These are phyloP conservation scores for Lactarius evosmus DNA, from an alignment of 768 basidiomycete genomes.

Conservation along the genomic window DNA sequence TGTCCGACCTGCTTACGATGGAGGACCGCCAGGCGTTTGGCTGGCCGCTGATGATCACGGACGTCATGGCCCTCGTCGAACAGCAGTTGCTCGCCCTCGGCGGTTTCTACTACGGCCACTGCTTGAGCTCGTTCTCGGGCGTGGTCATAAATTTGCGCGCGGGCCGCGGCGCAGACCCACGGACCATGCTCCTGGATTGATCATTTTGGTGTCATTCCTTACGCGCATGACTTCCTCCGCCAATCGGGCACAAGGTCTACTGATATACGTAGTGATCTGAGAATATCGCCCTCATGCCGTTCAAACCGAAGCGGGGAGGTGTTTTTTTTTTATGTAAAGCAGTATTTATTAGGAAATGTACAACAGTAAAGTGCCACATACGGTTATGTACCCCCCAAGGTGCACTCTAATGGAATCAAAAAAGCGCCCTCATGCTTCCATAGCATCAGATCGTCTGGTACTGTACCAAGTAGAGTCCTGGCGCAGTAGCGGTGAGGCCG, in stretches of 20 bases:
- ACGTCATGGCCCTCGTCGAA: constrained; percentile 43
- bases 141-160: constrained; percentile 41
- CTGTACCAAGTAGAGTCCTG: background rate
- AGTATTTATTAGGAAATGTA: too few species aligned
- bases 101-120: constrained; percentile 40
- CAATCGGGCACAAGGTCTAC: background rate
- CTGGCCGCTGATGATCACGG: constrained; percentile 44
- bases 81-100: constrained; percentile 38
- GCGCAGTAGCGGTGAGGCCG: background rate
- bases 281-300: too few species aligned
- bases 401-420: too few species aligned
- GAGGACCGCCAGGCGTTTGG: constrained; percentile 40
- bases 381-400: too few species aligned
- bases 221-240: background rate
- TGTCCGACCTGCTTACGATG: constrained; percentile 42
- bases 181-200: constrained; percentile 38
- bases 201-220: background rate
- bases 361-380: too few species aligned
- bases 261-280: too few species aligned
- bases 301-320: too few species aligned
- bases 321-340: too few species aligned
- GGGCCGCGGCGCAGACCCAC: constrained; percentile 38
- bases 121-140: constrained; percentile 40
- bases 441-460: background rate
- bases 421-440: too few species aligned